phyloP scores from a whole-genome alignment of 108 stramenopile genomes.

The Chaetoceros muelleri region DNA sequence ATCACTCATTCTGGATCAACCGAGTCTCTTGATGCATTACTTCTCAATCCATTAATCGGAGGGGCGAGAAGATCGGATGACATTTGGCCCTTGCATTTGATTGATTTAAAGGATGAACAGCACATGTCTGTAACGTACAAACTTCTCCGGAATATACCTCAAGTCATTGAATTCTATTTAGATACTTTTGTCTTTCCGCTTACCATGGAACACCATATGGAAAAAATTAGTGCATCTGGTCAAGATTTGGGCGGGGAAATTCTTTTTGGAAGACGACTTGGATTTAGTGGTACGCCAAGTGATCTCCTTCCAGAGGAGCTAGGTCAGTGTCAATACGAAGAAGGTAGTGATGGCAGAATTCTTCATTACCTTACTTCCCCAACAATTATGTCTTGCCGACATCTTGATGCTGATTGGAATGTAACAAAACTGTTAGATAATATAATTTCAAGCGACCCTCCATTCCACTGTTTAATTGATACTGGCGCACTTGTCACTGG shows the following conservation, averaged over 20 bases:
- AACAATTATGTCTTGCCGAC: slow-evolving; percentile 64
- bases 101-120: slow-evolving; percentile 93
- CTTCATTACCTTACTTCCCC: slow-evolving; percentile 84
- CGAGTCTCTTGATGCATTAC: slow-evolving; percentile 3
- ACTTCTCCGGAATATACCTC: slow-evolving; percentile 75
- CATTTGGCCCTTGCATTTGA: slow-evolving; percentile 94
- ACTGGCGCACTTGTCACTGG: slow-evolving; percentile 95
- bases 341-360: slow-evolving; percentile 95
- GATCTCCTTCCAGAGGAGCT: slow-evolving; percentile 97
- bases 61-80: slow-evolving; percentile 78
- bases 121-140: slow-evolving; percentile 88
- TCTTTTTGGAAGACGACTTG: slow-evolving; percentile 89
- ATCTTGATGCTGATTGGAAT: slow-evolving; percentile 63
- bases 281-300: slow-evolving; percentile 98
- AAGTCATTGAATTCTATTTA: slow-evolving; percentile 83
- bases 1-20: slow-evolving; percentile 29
- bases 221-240: slow-evolving; percentile 96
- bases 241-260: slow-evolving; percentile 97
- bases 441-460: slow-evolving; percentile 67
- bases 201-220: slow-evolving; percentile 88
- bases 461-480: slow-evolving; percentile 89
- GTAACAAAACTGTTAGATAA: slow-evolving; percentile 67
- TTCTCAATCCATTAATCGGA: slow-evolving; percentile 29
- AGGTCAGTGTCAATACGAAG: slow-evolving; percentile 94
- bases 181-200: slow-evolving; percentile 93